Evolutionary conservation across 139 green algal genomes (phyloP).

Genomic region (Protoeuglena noctilucae): DNA sequence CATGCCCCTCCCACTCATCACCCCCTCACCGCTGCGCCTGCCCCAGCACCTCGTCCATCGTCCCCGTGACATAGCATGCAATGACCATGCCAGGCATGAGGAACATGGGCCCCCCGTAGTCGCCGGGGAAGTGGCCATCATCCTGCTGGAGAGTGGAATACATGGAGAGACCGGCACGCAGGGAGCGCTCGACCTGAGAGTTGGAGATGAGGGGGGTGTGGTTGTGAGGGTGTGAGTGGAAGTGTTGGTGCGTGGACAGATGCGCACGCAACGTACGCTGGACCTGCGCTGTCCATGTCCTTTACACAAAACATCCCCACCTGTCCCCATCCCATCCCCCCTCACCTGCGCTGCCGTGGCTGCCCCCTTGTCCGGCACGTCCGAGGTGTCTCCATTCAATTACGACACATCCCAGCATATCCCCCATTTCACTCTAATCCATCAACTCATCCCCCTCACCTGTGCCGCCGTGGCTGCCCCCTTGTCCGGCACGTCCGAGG

Average conservation of each 20-base stretch:
- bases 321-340: not conserved
- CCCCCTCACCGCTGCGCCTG: too few relatives aligned
- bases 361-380: not conserved
- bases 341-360: not conserved
- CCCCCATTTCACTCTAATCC: not conserved
- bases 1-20: too few relatives aligned
- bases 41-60: slow-evolving; percentile 55
- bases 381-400: slow-evolving; percentile 6
- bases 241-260: slow-evolving; percentile 1
- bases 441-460: not conserved
- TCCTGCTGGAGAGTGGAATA: slow-evolving; percentile 70
- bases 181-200: too few relatives aligned
- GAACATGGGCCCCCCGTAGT: slow-evolving; percentile 99
- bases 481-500: not conserved
- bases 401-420: slow-evolving; percentile 9
- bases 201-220: too few relatives aligned
- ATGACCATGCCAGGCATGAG: slow-evolving; percentile 93
- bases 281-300: not conserved
- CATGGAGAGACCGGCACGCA: slow-evolving; percentile 50
- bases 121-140: slow-evolving; percentile 89
- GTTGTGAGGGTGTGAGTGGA: not conserved
- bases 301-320: slow-evolving; percentile 10
- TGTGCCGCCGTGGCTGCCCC: not conserved
- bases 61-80: slow-evolving; percentile 52
- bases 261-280: not conserved